Conservation (phyloP, 2,329 filamentous ascomycete species). For the Neurospora crassa region DNA sequence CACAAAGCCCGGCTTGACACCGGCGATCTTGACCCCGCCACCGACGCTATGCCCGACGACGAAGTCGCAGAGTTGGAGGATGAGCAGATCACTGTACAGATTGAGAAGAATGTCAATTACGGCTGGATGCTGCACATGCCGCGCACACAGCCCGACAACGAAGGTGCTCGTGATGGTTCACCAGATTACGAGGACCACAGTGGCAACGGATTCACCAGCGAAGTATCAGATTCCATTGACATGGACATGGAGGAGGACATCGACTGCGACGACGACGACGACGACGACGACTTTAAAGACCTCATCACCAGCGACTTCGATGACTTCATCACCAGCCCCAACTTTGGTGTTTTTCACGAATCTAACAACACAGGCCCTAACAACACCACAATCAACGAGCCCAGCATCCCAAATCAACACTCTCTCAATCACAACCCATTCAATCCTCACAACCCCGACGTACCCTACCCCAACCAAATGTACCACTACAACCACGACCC, state of each 20-base stretch:
- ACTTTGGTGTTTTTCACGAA: background rate
- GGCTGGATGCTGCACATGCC: background rate
- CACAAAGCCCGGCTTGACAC: background rate
- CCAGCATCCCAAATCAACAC: background rate
- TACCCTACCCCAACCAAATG: background rate
- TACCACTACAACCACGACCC: background rate
- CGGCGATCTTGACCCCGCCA: background rate
- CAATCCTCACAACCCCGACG: background rate
- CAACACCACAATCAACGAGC: background rate
- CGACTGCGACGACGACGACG: background rate
- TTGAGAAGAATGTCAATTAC: background rate
- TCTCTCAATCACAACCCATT: background rate
- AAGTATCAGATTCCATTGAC: background rate
- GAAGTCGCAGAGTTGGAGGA: background rate
- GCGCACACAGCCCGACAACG: background rate
- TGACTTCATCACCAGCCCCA: background rate
- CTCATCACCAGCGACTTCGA: background rate
- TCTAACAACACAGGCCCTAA: constrained; percentile 6
- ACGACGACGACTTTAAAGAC: background rate
- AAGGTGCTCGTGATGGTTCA: background rate
- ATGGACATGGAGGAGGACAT: background rate
- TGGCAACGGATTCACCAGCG: background rate
- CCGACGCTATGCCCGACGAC: background rate
- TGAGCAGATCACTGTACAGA: background rate
- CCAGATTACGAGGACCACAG: background rate